Evolutionary conservation across 2,329 filamentous ascomycete species (phyloP).

Genomic region (Aspergillus sojae): DNA sequence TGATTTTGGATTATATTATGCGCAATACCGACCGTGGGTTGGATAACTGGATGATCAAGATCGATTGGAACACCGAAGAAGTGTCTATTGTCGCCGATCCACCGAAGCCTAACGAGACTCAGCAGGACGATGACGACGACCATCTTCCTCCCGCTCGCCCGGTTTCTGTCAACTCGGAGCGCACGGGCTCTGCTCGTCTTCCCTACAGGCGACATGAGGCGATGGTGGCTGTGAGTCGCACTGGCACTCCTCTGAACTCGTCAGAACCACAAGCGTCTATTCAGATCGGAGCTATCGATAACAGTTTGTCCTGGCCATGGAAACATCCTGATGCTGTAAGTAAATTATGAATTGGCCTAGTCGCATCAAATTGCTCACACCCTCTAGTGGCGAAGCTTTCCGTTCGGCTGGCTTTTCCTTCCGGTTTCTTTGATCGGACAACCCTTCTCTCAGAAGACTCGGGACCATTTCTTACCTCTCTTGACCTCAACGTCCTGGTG

Average conservation of each 20-base stretch:
- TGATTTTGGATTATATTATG: conserved; percentile 99
- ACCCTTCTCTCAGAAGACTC: conserved; percentile 90
- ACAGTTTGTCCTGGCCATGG: conserved; percentile 98
- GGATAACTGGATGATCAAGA: conserved; percentile 99
- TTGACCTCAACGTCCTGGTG: conserved; percentile 96
- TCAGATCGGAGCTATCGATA: conserved; percentile 90
- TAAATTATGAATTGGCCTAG: conserved; percentile 9
- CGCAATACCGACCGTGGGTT: conserved; percentile 94
- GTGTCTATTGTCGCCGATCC: conserved; percentile 88
- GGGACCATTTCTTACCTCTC: conserved; percentile 92
- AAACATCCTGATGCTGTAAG: conserved; percentile 89
- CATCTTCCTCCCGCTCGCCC: conserved; percentile 61
- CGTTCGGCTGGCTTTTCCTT: conserved; percentile 97
- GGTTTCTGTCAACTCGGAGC: conserved; percentile 56
- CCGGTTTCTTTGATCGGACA: conserved; percentile 95
- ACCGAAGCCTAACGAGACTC: conserved; percentile 62
- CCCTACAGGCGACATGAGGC: conserved; percentile 79
- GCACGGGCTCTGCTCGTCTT: conserved; percentile 49
- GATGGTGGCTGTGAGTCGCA: conserved; percentile 73
- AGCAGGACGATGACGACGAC: conserved; percentile 50
- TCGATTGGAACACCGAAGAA: conserved; percentile 80
- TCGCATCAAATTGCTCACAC: conserved; percentile 15
- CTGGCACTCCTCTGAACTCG: conserved; percentile 54
- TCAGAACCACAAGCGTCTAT: conserved; percentile 61
- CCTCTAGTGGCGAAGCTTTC: conserved; percentile 75